Evolutionary conservation across 805 yeast species (phyloP), one percentile per base, ranked within the genome.

Genomic region (Kazachstania taianensis): DNA sequence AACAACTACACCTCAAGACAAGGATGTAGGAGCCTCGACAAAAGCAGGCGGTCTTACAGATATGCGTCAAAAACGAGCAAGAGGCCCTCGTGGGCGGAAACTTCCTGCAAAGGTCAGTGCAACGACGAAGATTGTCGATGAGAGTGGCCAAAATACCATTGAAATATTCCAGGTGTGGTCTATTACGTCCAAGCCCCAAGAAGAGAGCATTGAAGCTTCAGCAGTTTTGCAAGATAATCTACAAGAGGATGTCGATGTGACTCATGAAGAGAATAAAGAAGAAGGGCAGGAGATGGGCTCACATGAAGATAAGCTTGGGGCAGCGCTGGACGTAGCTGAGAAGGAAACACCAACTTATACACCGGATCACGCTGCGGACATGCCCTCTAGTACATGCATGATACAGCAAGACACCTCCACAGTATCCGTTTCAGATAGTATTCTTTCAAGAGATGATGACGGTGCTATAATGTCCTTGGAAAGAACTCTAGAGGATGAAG

Each of bases 11-110:
- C n/a, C n/a, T n/a, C n/a, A n/a, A n/a, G n/a, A n/a, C n/a, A n/a
- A n/a, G n/a, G 12, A 22, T n/a, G 12, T n/a, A 22, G 12, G 25
- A 9, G 25, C 25, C 25, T 22, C 25, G 2, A 14, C 13, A 9
- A 15, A 12, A 5, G 20, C 22, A 14, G 19, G 10, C 12, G 28
- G 26, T 20, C 17, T 40, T 3, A 8, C 40, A 5, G 46, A 42
- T 33, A 35, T 39, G 9, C 46, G 46, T 17, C 38, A 39, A 29
- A 62, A 73, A 20, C 69, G 89, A 48, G 78, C 77, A 1, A 76
- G 63, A 45, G 92, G 89, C 0, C 94, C 94, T 30, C 66, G 73
- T 42, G 87, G 87, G 0, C 71, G 83, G 41, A 75, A 73, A 47
- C 57, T 80, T 36, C 92, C 92, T 0, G 38, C 55, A 2, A 68